Conservation (phyloP, 148 eudicot genomes). For the Rhododendron ferrugineum region DNA sequence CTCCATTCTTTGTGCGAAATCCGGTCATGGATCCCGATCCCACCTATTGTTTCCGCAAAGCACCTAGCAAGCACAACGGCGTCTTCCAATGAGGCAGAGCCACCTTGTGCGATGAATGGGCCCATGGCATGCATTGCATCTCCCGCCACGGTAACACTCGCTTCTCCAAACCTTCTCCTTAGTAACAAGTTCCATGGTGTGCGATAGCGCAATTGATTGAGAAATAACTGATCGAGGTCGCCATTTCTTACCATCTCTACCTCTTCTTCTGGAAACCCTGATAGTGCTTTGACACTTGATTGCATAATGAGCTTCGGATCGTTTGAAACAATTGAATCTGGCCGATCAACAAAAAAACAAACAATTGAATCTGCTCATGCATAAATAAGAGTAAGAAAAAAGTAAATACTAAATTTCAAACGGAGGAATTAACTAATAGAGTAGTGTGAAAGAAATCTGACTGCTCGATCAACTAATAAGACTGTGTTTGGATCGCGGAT, state of each 20-base stretch:
- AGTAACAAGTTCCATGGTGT: constrained; percentile 13
- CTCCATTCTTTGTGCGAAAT: not conserved
- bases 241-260: constrained; percentile 6
- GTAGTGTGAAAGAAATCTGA: not conserved
- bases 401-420: not conserved
- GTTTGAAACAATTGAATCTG: constrained; percentile 10
- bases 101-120: constrained; percentile 16
- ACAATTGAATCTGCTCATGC: constrained; percentile 16
- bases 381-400: not conserved
- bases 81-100: constrained; percentile 4
- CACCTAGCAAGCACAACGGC: constrained; percentile 15
- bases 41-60: constrained; percentile 3
- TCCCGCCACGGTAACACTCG: constrained; percentile 11
- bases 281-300: constrained; percentile 2
- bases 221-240: constrained; percentile 7
- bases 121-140: constrained; percentile 22
- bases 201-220: constrained; percentile 8
- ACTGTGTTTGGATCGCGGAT: too few relatives aligned
- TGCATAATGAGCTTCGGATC: constrained; percentile 10
- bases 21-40: not conserved
- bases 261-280: constrained; percentile 12
- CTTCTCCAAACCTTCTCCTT: not conserved
- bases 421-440: not conserved
- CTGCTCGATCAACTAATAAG: too few relatives aligned
- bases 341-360: too few relatives aligned